Evolutionary conservation across 495 filamentous ascomycete species (phyloP), one percentile per base, ranked within the genome.

Genomic region (Stereocaulon alpinum): DNA sequence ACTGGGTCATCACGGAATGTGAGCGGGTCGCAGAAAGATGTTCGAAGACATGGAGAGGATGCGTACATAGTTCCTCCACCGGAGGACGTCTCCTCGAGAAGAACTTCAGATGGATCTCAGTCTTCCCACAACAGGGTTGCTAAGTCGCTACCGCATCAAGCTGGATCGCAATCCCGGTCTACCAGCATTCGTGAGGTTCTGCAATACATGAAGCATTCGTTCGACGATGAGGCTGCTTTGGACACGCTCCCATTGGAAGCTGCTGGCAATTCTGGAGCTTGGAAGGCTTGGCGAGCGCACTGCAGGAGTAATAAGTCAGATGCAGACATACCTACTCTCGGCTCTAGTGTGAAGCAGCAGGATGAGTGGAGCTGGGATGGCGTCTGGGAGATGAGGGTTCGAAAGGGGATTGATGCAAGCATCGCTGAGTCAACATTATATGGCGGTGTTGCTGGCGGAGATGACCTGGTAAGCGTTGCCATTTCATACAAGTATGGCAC

Each of bases 351-450:
- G 45, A 79, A 84, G 52, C 77, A 78, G 30, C 87, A 87, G 2
- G 87, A 84, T 15, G 86, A 93, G 60, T 96, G 91, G 91, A 92
- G 91, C 69, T 96, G 91, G 91, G 89, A 95, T 70, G 91, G 90
- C 1, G 91, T 96, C 9, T 96, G 91, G 91, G 86, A 89, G 62
- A 82, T 88, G 57, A 78, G 91, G 40, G 89, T 91, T 2, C 84
- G 82, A 68, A 83, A 82, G 68, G 86, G 87, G 32, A 80, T 95
- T 27, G 78, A 86, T 50, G 78, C 76, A n/a, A 91, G 88, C 67
- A 71, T 85, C 55, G 86, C 87, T 3, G 90, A 96, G 61, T 72
- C 82, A 5, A 85, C 86, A 17, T 68, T 96, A 50, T 96, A 81
- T 74, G 88, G 88, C 27, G 76, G 75, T 40, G 72, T 72, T 57